A percentile compares a stretch with the other conserved stretches of the same genome.
Conservation (phyloP, 2,329 filamentous ascomycete species). For the Xylaria sp. region DNA sequence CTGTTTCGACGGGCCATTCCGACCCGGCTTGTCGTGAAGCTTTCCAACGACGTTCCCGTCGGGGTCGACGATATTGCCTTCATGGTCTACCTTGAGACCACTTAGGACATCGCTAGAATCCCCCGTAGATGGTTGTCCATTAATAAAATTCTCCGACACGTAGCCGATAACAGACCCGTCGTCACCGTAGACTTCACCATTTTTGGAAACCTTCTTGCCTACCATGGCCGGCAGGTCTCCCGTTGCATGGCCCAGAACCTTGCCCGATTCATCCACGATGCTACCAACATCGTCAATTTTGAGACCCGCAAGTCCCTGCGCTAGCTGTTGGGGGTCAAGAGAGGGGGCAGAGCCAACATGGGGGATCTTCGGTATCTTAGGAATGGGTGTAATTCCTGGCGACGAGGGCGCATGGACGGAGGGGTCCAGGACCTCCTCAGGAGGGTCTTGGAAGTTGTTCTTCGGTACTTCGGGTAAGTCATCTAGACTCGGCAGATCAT, state of each 20-base stretch:
- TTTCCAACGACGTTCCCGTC: slow-evolving; percentile 43
- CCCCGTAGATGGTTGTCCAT: slow-evolving; percentile 22
- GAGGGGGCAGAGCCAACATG: slow-evolving; percentile 34
- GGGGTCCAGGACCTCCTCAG: slow-evolving; percentile 33
- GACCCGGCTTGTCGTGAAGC: slow-evolving; percentile 39
- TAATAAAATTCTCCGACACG: slow-evolving; percentile 39
- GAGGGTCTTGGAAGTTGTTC: slow-evolving; percentile 29
- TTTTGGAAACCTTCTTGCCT: slow-evolving; percentile 41
- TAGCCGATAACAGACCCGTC: slow-evolving; percentile 41
- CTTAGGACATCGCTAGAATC: slow-evolving; percentile 27
- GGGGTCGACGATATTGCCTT: slow-evolving; percentile 43
- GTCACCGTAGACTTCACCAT: slow-evolving; percentile 44
- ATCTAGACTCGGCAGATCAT: slow-evolving; percentile 23
- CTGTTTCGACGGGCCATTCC: slow-evolving; percentile 16
- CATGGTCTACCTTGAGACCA: slow-evolving; percentile 39
- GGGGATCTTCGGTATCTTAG: slow-evolving; percentile 39
- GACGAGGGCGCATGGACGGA: slow-evolving; percentile 32
- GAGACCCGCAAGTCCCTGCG: slow-evolving; percentile 42
- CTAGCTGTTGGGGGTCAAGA: slow-evolving; percentile 32
- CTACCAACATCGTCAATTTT: slow-evolving; percentile 51
- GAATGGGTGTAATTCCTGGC: slow-evolving; percentile 38
- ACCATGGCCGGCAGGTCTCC: slow-evolving; percentile 53
- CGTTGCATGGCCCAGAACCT: slow-evolving; percentile 47
- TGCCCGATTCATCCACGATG: slow-evolving; percentile 45
- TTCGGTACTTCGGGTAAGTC: slow-evolving; percentile 23